Base-by-base conservation (phyloP, 768 basidiomycete genomes). In the Lactarius akahatsu region DNA sequence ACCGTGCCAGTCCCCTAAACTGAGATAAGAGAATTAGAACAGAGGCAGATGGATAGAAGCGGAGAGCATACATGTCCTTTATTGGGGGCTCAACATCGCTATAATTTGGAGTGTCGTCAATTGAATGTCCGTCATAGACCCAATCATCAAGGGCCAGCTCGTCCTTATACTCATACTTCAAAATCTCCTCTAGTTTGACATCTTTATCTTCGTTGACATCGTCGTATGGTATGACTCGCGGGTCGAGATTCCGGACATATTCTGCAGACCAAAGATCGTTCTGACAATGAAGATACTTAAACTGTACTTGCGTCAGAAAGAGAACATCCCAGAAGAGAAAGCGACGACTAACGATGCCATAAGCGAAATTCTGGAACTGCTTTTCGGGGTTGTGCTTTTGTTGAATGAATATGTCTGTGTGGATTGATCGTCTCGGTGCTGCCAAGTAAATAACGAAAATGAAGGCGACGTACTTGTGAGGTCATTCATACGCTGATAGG, bases 341-440 rank as follows among this genome's bases (percentile, higher is more conserved):
- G 20, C 9, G 43, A 38, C 5, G 4, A 71, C 57, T 57, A 5
- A 73, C 72, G 4, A 71, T 60, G 4, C 72, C 72, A 26, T 64
- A 47, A 0, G 72, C 72, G 52, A 73, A 73, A 32, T 23, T 64
- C 40, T 71, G 55, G 58, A 73, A 70, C 36, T 73, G 72, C 28
- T 57, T 60, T 7, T 69, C 66, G 1, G 56, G 15, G n/a, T 73
- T 69, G 4, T 68, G 62, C 28, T 63, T 71, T 41, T 70, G 72
- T 4, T 73, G 70, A 45, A 36, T n/a, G 52, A 73, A 73, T 7
- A 64, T 67, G 13, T 59, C 72, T 73, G 40, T 3, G 47, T 61
- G 36, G 18, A 43, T 9, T 2, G 9, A 43, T 18, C 32, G 13
- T 20, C 7, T 40, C 61, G 32, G 47, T 10, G 10, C 16, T n/a